A percentile compares a stretch with the other conserved stretches of the same genome.
These are phyloP conservation scores for Linnemannia zychae DNA, from an alignment of 192 early-diverging fungal genomes.

Conservation along the genomic window DNA sequence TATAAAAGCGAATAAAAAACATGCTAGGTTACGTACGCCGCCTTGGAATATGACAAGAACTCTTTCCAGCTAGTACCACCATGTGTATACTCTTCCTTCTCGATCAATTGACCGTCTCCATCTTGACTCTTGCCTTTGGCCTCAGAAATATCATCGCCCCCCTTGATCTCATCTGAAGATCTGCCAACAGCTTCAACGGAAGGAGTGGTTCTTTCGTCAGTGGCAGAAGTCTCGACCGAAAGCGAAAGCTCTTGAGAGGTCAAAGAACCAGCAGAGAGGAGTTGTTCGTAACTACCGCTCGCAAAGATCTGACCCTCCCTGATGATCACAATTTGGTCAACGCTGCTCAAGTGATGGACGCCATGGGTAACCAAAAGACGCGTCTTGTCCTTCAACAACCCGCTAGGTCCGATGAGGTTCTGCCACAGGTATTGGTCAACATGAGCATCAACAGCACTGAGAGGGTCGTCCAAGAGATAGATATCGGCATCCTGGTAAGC, in stretches of 20 bases:
- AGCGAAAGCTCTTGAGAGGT: not conserved
- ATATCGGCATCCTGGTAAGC: conserved; percentile 84
- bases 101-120: conserved; percentile 68
- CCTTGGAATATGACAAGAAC: conserved; percentile 80
- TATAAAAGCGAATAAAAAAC: not conserved
- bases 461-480: conserved; percentile 87
- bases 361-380: conserved; percentile 86
- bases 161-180: not conserved
- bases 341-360: conserved; percentile 76
- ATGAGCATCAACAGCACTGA: conserved; percentile 76
- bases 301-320: conserved; percentile 75
- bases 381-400: conserved; percentile 80
- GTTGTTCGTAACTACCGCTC: conserved; percentile 68
- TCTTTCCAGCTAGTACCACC: conserved; percentile 81
- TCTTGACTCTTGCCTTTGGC: not conserved
- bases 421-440: conserved; percentile 37
- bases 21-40: conserved; percentile 35
- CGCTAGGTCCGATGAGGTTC: conserved; percentile 76
- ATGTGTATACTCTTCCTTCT: conserved; percentile 80
- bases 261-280: conserved; percentile 47
- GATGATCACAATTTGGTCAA: conserved; percentile 77
- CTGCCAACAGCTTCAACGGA: not conserved
- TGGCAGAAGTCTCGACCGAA: not conserved
- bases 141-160: conserved; percentile 31
- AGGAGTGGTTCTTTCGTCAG: not conserved